Evolutionary conservation across 73 alveolate genomes (phyloP).

Genomic region (Tetrahymena thermophila): DNA sequence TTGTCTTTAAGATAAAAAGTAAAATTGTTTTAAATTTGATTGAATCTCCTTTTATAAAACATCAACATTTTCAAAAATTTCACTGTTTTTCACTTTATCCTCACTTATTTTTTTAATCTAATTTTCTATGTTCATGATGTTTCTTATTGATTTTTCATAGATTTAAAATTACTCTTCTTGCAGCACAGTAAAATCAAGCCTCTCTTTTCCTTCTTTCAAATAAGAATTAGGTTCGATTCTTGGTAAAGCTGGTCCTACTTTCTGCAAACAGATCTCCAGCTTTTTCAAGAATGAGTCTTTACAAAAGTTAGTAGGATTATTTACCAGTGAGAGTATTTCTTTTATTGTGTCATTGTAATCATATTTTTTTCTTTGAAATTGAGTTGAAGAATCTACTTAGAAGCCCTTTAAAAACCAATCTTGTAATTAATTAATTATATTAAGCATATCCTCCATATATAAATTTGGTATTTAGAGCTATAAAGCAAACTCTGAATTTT

Average conservation of each 20-base stretch:
- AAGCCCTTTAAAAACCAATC: neutral
- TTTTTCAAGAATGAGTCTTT: neutral
- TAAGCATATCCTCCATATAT: neutral
- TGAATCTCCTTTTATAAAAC: neutral
- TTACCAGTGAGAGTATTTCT: neutral
- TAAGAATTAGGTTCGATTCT: neutral
- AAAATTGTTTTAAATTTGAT: neutral
- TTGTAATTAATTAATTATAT: too few relatives aligned
- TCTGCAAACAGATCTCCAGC: neutral
- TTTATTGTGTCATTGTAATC: neutral
- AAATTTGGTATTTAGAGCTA: neutral
- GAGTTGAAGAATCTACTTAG: neutral
- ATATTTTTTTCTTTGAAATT: neutral
- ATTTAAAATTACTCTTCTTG: neutral
- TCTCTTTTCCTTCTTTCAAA: neutral
- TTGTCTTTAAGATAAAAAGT: neutral
- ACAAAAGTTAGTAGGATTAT: neutral
- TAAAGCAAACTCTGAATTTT: neutral
- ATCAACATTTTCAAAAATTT: neutral
- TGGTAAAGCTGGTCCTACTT: neutral
- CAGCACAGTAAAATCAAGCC: neutral
- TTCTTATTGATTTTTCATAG: neutral
- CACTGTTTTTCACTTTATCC: neutral
- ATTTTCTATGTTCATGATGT: neutral
- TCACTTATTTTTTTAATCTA: neutral